Base-by-base conservation (phyloP, 2,329 filamentous ascomycete genomes). In the Truncatella angustata region DNA sequence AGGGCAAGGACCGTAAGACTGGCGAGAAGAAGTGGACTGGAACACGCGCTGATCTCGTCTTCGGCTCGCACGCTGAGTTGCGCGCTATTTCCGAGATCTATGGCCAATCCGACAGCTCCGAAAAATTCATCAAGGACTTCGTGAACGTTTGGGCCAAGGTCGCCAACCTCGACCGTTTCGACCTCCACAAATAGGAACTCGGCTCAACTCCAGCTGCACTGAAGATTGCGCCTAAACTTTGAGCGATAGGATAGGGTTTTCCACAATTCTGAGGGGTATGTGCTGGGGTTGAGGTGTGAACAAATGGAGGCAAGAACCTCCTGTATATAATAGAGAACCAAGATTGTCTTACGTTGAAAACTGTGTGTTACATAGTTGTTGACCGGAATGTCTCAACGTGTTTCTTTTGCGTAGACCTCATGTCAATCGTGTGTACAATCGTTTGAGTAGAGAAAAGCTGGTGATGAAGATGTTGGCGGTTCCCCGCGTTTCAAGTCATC, bases 41-140 rank as follows among this genome's bases (percentile, higher is more conserved):
- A 35, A 86, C 85, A 1, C 86, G 87, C 18, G 76, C 76, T 48
- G 87, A 91, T 60, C 76, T 91, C 11, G 76, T 90, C 56, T 85
- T 91, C 55, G 87, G 87, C 50, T 84, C 84, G n/a, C 86, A 91
- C 59, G 76, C 87, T 23, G 88, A 91, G 76, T 73, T 91, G 44
- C 84, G 87, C 44, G 85, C 87, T 30, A 68, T 89, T 30, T 71
- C 86, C 4, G 87, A 91, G 73, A 79, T 90, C 0, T 91, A 91
- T 61, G 87, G 73, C 34, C 77, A 76, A 57, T 63, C 73, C 0
- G 87, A 87, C 60, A 77, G 73, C 9, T 66, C 78, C 52, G 75
- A 81, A 53, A 86, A 85, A 74, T 87, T 91, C 54, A 80, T 83
- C 39, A 81, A 79, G 68, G 87, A 91, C 73, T 91, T 91, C 62